Conservation (phyloP, 495 filamentous ascomycete genomes). For the Thozetella sp. region DNA sequence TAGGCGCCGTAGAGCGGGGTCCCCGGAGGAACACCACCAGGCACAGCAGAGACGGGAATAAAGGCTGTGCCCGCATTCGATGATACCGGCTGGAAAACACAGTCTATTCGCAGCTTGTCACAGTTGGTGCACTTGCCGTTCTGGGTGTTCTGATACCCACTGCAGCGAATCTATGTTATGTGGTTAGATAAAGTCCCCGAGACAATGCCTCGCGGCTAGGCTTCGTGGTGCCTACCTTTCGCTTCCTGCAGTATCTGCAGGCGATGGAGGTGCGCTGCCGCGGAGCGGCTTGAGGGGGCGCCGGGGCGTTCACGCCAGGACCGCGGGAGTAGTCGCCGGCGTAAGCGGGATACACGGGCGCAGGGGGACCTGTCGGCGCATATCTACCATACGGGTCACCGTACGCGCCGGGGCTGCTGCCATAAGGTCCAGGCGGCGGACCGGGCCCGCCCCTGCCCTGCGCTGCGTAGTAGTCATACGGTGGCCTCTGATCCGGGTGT, state of each 20-base stretch:
- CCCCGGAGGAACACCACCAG: slow-evolving; percentile 48
- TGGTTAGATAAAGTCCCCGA: slow-evolving; percentile 7
- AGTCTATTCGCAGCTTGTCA: slow-evolving; percentile 51
- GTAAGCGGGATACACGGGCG: slow-evolving; percentile 19
- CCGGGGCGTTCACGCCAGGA: slow-evolving; percentile 19
- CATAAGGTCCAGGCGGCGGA: background rate
- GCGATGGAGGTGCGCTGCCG: slow-evolving; percentile 53
- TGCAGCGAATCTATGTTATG: slow-evolving; percentile 48
- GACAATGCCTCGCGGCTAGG: background rate
- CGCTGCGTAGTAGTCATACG: slow-evolving; percentile 17
- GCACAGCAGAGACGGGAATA: slow-evolving; percentile 47
- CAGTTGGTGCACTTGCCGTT: slow-evolving; percentile 54
- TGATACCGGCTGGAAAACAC: slow-evolving; percentile 52
- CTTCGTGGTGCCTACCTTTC: slow-evolving; percentile 36
- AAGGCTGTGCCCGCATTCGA: slow-evolving; percentile 47
- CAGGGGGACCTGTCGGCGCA: slow-evolving; percentile 14
- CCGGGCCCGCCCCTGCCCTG: slow-evolving; percentile 9
- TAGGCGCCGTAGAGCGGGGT: slow-evolving; percentile 50
- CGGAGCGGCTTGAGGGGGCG: slow-evolving; percentile 37
- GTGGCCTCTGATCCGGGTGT: slow-evolving; percentile 10
- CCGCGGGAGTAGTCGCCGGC: slow-evolving; percentile 11
- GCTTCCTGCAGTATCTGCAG: slow-evolving; percentile 50
- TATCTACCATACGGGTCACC: slow-evolving; percentile 11
- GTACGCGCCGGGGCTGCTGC: slow-evolving; percentile 4
- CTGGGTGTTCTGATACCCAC: slow-evolving; percentile 48